phyloP scores from a whole-genome alignment of 2,329 filamentous ascomycete species.

The Colletotrichum tofieldiae region DNA sequence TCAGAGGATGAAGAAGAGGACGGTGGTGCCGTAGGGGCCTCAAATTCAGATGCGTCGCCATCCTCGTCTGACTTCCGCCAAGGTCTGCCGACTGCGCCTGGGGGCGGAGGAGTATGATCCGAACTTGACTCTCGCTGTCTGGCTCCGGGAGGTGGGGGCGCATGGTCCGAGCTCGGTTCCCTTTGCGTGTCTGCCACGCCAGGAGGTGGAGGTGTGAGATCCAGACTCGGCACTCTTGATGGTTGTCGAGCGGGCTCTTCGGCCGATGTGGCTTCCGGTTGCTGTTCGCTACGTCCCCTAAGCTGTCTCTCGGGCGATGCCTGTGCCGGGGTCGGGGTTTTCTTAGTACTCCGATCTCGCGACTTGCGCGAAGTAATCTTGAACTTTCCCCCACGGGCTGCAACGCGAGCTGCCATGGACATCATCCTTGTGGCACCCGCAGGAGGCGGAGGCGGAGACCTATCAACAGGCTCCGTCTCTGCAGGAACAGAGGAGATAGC shows the following conservation, averaged over 20 bases:
- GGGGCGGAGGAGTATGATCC: conserved; percentile 24
- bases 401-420: conserved; percentile 73
- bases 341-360: conserved; percentile 18
- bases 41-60: conserved; percentile 19
- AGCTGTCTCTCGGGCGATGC: conserved; percentile 3
- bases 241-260: background rate
- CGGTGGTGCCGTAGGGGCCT: conserved; percentile 5
- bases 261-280: background rate
- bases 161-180: conserved; percentile 25
- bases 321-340: conserved; percentile 17
- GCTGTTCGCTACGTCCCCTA: conserved; percentile 1
- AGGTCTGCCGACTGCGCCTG: conserved; percentile 2
- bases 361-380: conserved; percentile 61
- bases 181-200: background rate
- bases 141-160: conserved; percentile 16
- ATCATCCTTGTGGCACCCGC: conserved; percentile 53
- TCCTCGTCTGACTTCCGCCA: conserved; percentile 13
- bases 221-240: conserved; percentile 19
- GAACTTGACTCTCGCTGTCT: conserved; percentile 11
- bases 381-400: conserved; percentile 67
- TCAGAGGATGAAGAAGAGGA: conserved; percentile 28
- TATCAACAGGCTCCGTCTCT: conserved; percentile 21
- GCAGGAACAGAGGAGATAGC: background rate
- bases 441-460: conserved; percentile 29
- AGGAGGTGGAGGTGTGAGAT: conserved; percentile 29